phyloP scores from a whole-genome alignment of 2,329 filamentous ascomycete genomes.

The Keithomyces neogunnii region DNA sequence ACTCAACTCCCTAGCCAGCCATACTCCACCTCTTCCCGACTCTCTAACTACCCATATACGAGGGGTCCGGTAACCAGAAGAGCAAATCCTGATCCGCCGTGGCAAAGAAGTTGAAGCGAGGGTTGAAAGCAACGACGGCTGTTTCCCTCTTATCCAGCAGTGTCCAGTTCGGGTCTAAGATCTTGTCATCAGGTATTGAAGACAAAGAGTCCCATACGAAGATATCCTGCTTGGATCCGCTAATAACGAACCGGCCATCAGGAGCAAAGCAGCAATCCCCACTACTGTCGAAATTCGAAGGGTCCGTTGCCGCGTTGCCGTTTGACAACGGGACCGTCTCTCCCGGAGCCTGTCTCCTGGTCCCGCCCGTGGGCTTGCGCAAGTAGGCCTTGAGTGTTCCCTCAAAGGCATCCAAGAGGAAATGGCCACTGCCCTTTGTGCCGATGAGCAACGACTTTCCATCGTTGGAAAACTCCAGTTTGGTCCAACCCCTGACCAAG shows the following conservation, averaged over 20 bases:
- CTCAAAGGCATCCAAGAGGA: slow-evolving; percentile 87
- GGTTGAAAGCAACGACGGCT: slow-evolving; percentile 79
- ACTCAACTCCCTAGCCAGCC: not conserved
- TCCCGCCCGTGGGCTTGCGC: slow-evolving; percentile 46
- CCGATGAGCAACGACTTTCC: slow-evolving; percentile 79
- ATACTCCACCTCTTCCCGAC: not conserved
- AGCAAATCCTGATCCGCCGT: slow-evolving; percentile 79
- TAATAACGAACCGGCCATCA: slow-evolving; percentile 81
- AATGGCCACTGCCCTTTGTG: slow-evolving; percentile 78
- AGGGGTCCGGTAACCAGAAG: slow-evolving; percentile 67
- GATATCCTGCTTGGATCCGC: slow-evolving; percentile 66
- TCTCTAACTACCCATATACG: slow-evolving; percentile 19
- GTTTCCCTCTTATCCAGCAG: slow-evolving; percentile 60
- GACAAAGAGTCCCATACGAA: slow-evolving; percentile 78
- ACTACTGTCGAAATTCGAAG: slow-evolving; percentile 42
- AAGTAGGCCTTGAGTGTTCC: slow-evolving; percentile 71
- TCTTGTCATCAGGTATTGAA: slow-evolving; percentile 44
- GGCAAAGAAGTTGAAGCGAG: slow-evolving; percentile 83
- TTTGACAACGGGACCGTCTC: slow-evolving; percentile 28
- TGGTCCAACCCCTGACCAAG: slow-evolving; percentile 68
- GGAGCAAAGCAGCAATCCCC: slow-evolving; percentile 84
- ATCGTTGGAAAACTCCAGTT: slow-evolving; percentile 92
- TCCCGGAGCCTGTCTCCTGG: slow-evolving; percentile 43
- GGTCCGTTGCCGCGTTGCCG: slow-evolving; percentile 23
- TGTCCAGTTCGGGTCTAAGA: slow-evolving; percentile 54